Evolutionary conservation across 176 grass and related monocot species (phyloP).

Genomic region (Canna indica): DNA sequence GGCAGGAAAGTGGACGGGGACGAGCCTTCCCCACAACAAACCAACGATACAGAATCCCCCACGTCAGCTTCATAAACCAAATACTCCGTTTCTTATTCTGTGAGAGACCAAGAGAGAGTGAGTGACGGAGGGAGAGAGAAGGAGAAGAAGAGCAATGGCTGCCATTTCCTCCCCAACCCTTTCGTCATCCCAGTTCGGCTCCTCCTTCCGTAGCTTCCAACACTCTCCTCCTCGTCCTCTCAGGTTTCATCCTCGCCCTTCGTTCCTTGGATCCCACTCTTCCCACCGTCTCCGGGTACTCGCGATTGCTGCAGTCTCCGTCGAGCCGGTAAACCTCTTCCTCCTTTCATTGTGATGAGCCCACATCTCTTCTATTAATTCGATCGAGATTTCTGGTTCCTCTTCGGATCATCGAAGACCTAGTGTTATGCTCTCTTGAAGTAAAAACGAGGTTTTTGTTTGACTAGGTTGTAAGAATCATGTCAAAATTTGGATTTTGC

Average conservation of each 20-base stretch:
- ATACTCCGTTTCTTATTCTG: not conserved
- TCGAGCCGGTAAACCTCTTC: slow-evolving; percentile 35
- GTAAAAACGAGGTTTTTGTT: not conserved
- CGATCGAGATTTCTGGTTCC: not conserved
- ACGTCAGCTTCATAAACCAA: not conserved
- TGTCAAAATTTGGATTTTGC: too few species aligned
- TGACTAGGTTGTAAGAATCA: not conserved
- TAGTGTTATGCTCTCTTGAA: not conserved
- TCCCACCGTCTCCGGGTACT: slow-evolving; percentile 1
- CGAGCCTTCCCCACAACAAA: not conserved
- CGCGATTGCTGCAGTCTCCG: not conserved
- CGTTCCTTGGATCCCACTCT: not conserved
- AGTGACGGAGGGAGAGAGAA: slow-evolving; percentile 1
- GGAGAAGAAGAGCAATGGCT: not conserved
- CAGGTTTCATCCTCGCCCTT: not conserved
- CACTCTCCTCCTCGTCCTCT: not conserved
- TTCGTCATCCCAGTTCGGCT: not conserved
- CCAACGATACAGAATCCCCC: not conserved
- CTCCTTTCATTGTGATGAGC: not conserved
- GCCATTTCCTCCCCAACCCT: slow-evolving; percentile 2
- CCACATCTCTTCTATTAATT: not conserved
- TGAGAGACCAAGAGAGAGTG: not conserved
- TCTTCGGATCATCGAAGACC: not conserved
- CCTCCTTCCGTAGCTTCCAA: not conserved
- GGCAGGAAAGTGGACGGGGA: not conserved